Conservation (phyloP, 2,329 filamentous ascomycete species). For the Fonsecaea monophora region DNA sequence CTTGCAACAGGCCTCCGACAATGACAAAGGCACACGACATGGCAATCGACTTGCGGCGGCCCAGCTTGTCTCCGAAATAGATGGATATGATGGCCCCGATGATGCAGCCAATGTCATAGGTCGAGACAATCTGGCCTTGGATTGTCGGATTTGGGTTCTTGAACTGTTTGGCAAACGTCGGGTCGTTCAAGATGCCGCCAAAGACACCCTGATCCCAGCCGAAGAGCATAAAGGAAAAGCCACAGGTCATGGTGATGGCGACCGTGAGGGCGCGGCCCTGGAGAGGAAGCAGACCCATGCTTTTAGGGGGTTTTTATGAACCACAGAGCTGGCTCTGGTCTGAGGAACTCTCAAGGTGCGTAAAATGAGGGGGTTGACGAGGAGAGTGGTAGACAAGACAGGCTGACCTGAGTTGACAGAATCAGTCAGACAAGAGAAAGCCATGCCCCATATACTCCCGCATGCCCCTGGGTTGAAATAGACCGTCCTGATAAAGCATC, state of each 20-base stretch:
- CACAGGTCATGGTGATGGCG: conserved; percentile 22
- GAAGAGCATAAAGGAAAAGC: conserved; percentile 60
- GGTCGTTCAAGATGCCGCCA: conserved; percentile 44
- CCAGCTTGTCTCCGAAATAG: conserved; percentile 51
- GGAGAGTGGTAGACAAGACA: background rate
- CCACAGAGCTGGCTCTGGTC: conserved; percentile 9
- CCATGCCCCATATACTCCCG: conserved; percentile 17
- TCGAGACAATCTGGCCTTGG: conserved; percentile 60
- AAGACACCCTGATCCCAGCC: conserved; percentile 49
- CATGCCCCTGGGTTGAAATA: background rate
- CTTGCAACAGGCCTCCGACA: conserved; percentile 54
- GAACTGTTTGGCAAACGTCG: conserved; percentile 42
- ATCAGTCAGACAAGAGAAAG: conserved; percentile 3
- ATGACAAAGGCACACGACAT: conserved; percentile 52
- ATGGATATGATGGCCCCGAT: conserved; percentile 31
- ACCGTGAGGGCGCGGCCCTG: conserved; percentile 11
- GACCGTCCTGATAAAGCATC: conserved; percentile 7
- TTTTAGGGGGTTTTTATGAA: background rate
- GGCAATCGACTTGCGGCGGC: conserved; percentile 51
- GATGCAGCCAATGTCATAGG: conserved; percentile 57
- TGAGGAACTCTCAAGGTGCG: background rate
- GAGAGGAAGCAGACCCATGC: conserved; percentile 7
- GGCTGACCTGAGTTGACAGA: conserved; percentile 9
- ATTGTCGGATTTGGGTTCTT: conserved; percentile 48
- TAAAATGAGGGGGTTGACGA: background rate